These are phyloP conservation scores for Emydomyces testavorans DNA, from an alignment of 2,329 filamentous ascomycete genomes.

Conservation along the genomic window DNA sequence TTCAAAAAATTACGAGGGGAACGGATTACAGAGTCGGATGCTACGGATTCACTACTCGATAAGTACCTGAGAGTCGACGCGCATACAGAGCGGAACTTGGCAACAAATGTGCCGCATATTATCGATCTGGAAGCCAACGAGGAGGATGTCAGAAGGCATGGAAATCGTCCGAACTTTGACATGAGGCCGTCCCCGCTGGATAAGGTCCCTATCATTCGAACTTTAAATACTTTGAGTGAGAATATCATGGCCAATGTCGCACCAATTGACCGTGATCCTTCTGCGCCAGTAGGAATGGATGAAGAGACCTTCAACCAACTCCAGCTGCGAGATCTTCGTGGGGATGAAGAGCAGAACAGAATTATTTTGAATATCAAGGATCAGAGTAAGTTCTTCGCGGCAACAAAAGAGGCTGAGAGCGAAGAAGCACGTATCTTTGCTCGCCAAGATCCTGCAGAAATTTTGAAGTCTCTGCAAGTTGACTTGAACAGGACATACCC, in stretches of 20 bases:
- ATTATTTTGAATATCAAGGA: constrained; percentile 81
- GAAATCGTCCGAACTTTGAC: constrained; percentile 78
- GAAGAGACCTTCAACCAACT: constrained; percentile 65
- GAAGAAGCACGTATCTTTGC: constrained; percentile 49
- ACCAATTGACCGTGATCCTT: constrained; percentile 59
- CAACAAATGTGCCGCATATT: constrained; percentile 65
- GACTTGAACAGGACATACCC: constrained; percentile 43
- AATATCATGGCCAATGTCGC: constrained; percentile 85
- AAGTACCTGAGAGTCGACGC: constrained; percentile 70
- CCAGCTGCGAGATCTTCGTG: constrained; percentile 66
- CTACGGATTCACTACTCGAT: constrained; percentile 68
- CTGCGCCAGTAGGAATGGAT: constrained; percentile 55
- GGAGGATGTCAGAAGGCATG: constrained; percentile 75
- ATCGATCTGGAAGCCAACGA: constrained; percentile 92
- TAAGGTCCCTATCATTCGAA: constrained; percentile 79
- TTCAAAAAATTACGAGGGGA: constrained; percentile 89
- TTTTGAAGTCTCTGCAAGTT: constrained; percentile 52
- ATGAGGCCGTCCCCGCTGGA: constrained; percentile 66
- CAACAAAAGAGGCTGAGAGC: constrained; percentile 31
- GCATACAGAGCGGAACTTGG: constrained; percentile 35
- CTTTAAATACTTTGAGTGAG: constrained; percentile 79
- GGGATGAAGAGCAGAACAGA: constrained; percentile 59
- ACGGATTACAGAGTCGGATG: constrained; percentile 65
- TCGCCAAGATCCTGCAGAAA: constrained; percentile 56
- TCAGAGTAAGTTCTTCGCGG: constrained; percentile 60